These are phyloP conservation scores for Auriculariales sp. DNA, from an alignment of 768 basidiomycete genomes.

Conservation along the genomic window DNA sequence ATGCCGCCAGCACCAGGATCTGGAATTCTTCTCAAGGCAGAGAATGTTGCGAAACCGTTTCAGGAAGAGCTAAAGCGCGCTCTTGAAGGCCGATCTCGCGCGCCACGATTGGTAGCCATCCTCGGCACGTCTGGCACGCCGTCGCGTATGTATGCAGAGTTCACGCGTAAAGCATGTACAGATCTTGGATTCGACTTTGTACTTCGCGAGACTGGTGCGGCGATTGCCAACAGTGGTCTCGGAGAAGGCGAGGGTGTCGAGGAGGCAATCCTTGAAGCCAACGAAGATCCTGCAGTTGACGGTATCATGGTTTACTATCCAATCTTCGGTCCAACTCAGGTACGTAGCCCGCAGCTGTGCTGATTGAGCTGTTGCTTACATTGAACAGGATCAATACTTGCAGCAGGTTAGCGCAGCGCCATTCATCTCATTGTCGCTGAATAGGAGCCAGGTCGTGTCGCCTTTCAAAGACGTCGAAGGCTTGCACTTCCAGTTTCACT, in stretches of 20 bases:
- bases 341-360: conserved; percentile 21
- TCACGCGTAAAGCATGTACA: conserved; percentile 83
- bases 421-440: neutral
- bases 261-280: conserved; percentile 90
- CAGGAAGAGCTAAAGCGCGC: conserved; percentile 48
- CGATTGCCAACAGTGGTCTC: conserved; percentile 29
- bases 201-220: conserved; percentile 55
- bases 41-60: conserved; percentile 57
- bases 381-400: conserved; percentile 76
- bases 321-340: conserved; percentile 82
- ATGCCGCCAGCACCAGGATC: conserved; percentile 1
- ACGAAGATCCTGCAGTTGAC: conserved; percentile 70
- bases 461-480: conserved; percentile 98
- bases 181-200: conserved; percentile 80
- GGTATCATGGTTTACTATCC: conserved; percentile 99
- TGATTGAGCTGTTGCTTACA: conserved; percentile 2
- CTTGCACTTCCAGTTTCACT: conserved; percentile 89
- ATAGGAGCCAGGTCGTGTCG: conserved; percentile 58
- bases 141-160: conserved; percentile 73
- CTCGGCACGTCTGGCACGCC: conserved; percentile 73
- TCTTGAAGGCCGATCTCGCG: conserved; percentile 21
- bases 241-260: conserved; percentile 84
- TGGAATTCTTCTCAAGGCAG: conserved; percentile 62
- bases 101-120: conserved; percentile 80
- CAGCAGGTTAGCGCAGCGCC: conserved; percentile 51